Percentiles rank a stretch among this genome's conserved stretches.
These are phyloP conservation scores for Phytomonas francai DNA, from an alignment of 208 protist species.

Conservation along the genomic window DNA sequence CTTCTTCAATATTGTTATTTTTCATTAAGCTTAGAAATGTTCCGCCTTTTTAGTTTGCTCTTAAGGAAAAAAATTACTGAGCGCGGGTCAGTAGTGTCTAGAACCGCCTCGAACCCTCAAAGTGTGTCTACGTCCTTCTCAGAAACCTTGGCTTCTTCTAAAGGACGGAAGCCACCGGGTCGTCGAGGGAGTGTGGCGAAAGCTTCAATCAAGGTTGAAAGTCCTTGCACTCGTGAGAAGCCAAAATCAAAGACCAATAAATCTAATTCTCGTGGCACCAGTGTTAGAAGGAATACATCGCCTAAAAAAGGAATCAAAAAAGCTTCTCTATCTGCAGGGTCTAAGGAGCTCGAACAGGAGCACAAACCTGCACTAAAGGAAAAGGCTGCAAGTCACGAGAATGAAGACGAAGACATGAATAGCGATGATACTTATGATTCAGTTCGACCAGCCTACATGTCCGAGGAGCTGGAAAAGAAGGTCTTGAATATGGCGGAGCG, in stretches of 20 bases:
- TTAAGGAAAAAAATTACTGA: not conserved
- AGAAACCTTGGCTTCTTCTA: not conserved
- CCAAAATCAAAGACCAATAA: not conserved
- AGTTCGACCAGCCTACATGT: conserved; percentile 47
- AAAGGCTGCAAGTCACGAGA: not conserved
- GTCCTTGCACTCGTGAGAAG: not conserved
- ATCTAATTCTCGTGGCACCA: not conserved
- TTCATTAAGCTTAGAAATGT: not conserved
- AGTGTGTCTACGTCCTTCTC: not conserved
- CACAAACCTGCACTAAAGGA: not conserved
- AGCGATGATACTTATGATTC: not conserved
- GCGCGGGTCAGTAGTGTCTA: not conserved
- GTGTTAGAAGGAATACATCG: not conserved
- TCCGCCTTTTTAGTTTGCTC: not conserved
- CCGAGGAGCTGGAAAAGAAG: conserved; percentile 51
- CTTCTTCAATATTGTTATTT: not conserved
- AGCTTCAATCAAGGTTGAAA: not conserved
- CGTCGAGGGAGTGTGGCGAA: not conserved
- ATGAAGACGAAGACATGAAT: not conserved
- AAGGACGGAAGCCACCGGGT: not conserved
- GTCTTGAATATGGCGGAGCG: conserved; percentile 59
- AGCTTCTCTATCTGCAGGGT: not conserved
- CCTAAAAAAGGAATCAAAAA: not conserved
- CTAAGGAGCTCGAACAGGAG: not conserved
- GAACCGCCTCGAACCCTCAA: not conserved